Evolutionary conservation across 768 basidiomycete species (phyloP), one percentile per base, ranked within the genome.

Genomic region (Amanita polypyramis): DNA sequence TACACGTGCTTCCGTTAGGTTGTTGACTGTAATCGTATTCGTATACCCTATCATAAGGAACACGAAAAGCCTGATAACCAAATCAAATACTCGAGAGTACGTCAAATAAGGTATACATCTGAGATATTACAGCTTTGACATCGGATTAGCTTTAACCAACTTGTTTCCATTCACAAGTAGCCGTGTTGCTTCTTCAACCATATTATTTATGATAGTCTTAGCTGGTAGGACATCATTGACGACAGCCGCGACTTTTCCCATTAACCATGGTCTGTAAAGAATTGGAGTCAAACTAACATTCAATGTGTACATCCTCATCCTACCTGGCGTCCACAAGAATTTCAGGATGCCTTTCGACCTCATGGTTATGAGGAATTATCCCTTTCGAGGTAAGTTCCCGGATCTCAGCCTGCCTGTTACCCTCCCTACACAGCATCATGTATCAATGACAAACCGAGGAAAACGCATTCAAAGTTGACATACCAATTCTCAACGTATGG

Each of bases 401-500:
- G 60, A 94, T 94, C 71, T 94, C 90, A 4, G 65, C 73, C 60
- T 80, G 77, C 25, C 85, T 72, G 64, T 88, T 88, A 55, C 70
- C 73, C 57, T 91, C 81, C 87, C 85, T 85, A 40, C 11, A 44
- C 15, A 1, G 48, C 19, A 32, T 15, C 32, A 44, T 32, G 37
- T 25, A 2, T 19, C 10, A 25, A 34, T 27, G 4, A 42, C 14
- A 2, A 38, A 12, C 45, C 11, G 10, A 3, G 4, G 20, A 21
- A 32, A 36, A 34, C 10, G 30, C 29, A 5, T n/a, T 52, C 30
- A 52, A n/a, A 36, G 25, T 45, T n/a, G 25, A 66, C 72, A 36
- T 56, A 85, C 87, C 91, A 92, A 54, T 91, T 80, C 12, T 80
- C 80, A 51, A 95, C 76, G 61, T 91, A 96, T 14, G 85, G 79